phyloP scores from a whole-genome alignment of 2,329 filamentous ascomycete species.

The Fusarium ambrosium region DNA sequence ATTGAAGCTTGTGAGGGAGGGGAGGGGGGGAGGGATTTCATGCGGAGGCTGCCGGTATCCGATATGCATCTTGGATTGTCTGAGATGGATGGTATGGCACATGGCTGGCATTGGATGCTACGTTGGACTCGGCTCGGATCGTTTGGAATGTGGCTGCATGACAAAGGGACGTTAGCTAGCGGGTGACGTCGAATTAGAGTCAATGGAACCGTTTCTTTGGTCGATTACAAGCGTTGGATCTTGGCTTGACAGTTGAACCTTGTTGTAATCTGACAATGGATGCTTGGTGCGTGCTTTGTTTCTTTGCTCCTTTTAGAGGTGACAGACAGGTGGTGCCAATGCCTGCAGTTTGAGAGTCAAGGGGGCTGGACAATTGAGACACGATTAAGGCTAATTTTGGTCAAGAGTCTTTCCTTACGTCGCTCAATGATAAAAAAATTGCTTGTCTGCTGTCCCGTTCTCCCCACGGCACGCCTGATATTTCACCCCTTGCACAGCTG shows the following conservation, averaged over 20 bases:
- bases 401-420: neutral
- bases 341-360: neutral
- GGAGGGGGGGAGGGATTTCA: neutral
- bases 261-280: neutral
- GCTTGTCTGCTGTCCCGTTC: neutral
- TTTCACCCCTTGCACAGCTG: neutral
- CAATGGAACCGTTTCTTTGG: neutral
- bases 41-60: slow-evolving; percentile 1
- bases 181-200: neutral
- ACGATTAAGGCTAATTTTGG: neutral
- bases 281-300: too few species aligned
- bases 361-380: neutral
- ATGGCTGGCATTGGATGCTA: neutral
- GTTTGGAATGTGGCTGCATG: neutral
- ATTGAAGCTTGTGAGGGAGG: slow-evolving; percentile 5
- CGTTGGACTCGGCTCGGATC: neutral
- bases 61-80: neutral
- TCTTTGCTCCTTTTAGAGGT: too few species aligned
- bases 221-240: neutral
- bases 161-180: neutral
- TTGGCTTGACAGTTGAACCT: neutral
- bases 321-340: too few species aligned
- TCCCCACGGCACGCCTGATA: neutral
- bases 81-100: neutral
- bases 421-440: neutral